phyloP scores from a whole-genome alignment of 2,329 filamentous ascomycete genomes.

The Paecilomyces fulvus region DNA sequence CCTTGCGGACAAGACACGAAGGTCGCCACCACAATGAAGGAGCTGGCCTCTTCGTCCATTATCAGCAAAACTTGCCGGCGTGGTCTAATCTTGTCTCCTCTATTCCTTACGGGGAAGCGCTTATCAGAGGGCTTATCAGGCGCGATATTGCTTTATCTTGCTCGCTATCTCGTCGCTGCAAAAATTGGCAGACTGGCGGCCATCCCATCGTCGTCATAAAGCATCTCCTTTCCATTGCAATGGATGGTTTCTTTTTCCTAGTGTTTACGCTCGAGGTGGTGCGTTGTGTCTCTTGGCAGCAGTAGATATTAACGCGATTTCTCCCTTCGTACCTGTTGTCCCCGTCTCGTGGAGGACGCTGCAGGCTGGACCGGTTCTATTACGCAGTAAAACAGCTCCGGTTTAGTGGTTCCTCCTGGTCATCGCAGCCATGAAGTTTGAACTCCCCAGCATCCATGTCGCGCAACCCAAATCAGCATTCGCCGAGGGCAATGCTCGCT shows the following conservation, averaged over 20 bases:
- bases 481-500: constrained; percentile 34
- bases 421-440: constrained; percentile 16
- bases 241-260: neutral
- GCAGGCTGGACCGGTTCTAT: neutral
- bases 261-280: neutral
- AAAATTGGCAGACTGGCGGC: neutral
- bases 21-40: neutral
- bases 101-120: neutral
- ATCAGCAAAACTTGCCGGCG: neutral
- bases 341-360: no score
- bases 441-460: constrained; percentile 35
- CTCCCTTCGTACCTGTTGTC: neutral
- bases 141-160: neutral
- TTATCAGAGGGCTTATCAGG: neutral
- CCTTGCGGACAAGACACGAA: neutral
- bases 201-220: neutral
- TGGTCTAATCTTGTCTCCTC: neutral
- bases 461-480: constrained; percentile 40
- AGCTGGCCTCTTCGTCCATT: neutral
- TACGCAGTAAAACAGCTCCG: neutral
- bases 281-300: neutral
- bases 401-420: neutral
- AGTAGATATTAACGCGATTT: neutral
- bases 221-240: neutral
- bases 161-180: neutral